Percentiles rank a stretch among this genome's conserved stretches.
These are phyloP conservation scores for Aspergillus costaricaensis DNA, from an alignment of 2,329 filamentous ascomycete genomes.

Conservation along the genomic window DNA sequence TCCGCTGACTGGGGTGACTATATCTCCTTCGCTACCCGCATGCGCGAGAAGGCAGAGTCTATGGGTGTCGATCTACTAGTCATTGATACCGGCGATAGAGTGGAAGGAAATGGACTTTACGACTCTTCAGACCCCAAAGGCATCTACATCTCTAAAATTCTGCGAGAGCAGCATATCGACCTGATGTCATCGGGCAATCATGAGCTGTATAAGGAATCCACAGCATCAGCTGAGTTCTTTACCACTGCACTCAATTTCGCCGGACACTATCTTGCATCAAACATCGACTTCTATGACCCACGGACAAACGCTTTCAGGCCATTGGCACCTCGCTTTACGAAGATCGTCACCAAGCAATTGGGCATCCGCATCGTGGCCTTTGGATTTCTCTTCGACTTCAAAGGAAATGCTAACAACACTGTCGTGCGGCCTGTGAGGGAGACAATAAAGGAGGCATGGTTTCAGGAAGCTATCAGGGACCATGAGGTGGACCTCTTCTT, in stretches of 20 bases:
- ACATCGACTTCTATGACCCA: slow-evolving; percentile 82
- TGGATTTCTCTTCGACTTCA: slow-evolving; percentile 95
- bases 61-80: slow-evolving; percentile 82
- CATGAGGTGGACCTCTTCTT: slow-evolving; percentile 81
- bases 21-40: slow-evolving; percentile 83
- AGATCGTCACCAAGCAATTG: slow-evolving; percentile 89
- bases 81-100: slow-evolving; percentile 90
- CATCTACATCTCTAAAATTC: slow-evolving; percentile 82
- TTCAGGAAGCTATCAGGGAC: slow-evolving; percentile 79
- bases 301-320: slow-evolving; percentile 70
- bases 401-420: slow-evolving; percentile 86
- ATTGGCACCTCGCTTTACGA: slow-evolving; percentile 79
- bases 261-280: slow-evolving; percentile 82
- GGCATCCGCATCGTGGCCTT: slow-evolving; percentile 82
- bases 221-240: slow-evolving; percentile 75
- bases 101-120: slow-evolving; percentile 94
- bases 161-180: slow-evolving; percentile 79
- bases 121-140: slow-evolving; percentile 87
- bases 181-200: slow-evolving; percentile 89
- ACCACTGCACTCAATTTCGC: slow-evolving; percentile 81
- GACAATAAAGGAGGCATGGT: slow-evolving; percentile 83
- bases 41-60: slow-evolving; percentile 75
- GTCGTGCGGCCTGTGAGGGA: slow-evolving; percentile 77
- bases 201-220: slow-evolving; percentile 82
- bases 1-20: slow-evolving; percentile 98